Base-by-base conservation (phyloP, 495 filamentous ascomycete genomes). In the Aeminium ludgeri region DNA sequence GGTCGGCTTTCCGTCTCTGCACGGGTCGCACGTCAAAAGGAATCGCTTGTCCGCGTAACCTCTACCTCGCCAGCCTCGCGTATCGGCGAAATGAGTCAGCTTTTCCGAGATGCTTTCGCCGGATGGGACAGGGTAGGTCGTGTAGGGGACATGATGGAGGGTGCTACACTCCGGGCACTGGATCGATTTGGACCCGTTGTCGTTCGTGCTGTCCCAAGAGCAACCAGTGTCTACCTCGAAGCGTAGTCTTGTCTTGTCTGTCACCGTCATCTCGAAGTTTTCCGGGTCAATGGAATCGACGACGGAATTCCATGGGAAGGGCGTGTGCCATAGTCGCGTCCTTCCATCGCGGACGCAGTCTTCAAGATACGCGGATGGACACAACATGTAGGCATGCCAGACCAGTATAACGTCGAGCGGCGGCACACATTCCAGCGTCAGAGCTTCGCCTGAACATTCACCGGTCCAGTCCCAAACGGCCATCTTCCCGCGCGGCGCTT, bases 331-430 rank as follows among this genome's bases (percentile, higher is more conserved):
- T 18, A 86, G 56, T 2, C 59, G 50, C 43, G 68, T 63, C 29
- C 76, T 59, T 0, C 70, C 73, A 19, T 66, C 60, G 15, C 80
- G 65, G 36, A 87, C 59, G 48, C 77, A 78, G 54, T 92, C 85
- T 49, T 92, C 84, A 2, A 84, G 68, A 53, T 76, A 92, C 32
- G 64, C 62, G 20, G 80, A 64, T 1, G 85, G 85, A 46, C 87
- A 91, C 2, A 93, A 69, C 74, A 86, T 76, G 49, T 83, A 81
- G 1, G 80, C 64, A 58, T 93, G 85, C 82, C 80, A 89, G 0
- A 91, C 82, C 82, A 93, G 84, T 33, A 93, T 59, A 2, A 93
- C 74, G 55, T 93, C 84, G 76, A 51, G 1, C 19, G 34, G 20
- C 16, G 41, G 47, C 30, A 49, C 35, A 20, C 42, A 34, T 10